These are phyloP conservation scores for Luffa aegyptiaca DNA, from an alignment of 306 rosid species.

Conservation along the genomic window DNA sequence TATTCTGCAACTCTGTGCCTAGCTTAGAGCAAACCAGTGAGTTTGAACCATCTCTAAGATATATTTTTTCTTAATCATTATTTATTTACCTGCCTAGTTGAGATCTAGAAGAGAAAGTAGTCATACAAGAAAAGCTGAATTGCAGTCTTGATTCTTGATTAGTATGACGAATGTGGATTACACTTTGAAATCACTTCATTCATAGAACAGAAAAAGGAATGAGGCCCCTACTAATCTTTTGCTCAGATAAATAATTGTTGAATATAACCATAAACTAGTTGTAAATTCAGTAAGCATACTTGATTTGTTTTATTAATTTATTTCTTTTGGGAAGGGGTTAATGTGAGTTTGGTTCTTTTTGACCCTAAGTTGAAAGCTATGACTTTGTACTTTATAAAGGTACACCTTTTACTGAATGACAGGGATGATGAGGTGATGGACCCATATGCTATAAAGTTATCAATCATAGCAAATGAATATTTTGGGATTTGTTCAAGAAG, in stretches of 20 bases:
- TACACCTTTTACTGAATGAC: neutral
- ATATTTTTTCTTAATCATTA: neutral
- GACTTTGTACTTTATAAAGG: conserved; percentile 2
- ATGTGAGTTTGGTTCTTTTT: neutral
- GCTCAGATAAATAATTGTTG: neutral
- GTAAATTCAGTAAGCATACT: neutral
- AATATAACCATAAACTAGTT: neutral
- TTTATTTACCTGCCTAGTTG: neutral
- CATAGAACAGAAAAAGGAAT: neutral
- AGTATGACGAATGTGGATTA: neutral
- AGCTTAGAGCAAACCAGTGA: neutral
- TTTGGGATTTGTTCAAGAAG: neutral
- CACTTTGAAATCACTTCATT: neutral
- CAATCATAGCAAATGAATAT: conserved; percentile 1
- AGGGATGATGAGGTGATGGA: neutral
- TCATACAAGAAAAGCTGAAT: neutral
- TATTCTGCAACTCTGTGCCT: neutral
- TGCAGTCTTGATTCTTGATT: neutral
- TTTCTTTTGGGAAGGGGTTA: neutral
- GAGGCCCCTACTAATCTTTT: neutral
- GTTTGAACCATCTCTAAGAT: neutral
- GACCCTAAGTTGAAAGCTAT: neutral
- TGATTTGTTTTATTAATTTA: neutral
- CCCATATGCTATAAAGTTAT: neutral
- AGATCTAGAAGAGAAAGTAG: neutral